Evolutionary conservation across 306 rosid genomes (phyloP).

Genomic region (Trifolium pratense): DNA sequence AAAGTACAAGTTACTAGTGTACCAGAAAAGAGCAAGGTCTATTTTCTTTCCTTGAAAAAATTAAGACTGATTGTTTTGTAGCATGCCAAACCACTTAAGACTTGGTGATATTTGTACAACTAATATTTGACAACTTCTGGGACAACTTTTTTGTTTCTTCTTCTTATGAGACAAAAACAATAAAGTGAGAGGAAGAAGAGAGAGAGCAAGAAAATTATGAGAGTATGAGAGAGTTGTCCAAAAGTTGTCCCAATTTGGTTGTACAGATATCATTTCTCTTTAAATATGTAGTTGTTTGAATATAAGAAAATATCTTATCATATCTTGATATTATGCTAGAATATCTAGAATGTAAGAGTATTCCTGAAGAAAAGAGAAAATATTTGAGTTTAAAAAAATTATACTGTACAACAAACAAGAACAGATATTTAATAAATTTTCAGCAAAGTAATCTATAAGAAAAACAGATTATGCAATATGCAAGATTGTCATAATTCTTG

Average conservation of each 20-base stretch:
- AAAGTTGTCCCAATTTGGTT: too few species aligned
- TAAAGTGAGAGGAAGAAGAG: too few species aligned
- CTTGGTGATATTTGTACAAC: too few species aligned
- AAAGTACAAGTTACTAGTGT: background rate
- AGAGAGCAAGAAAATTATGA: too few species aligned
- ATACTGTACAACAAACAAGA: background rate
- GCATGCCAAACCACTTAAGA: slow-evolving; percentile 29
- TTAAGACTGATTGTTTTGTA: slow-evolving; percentile 15
- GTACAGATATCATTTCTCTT: too few species aligned
- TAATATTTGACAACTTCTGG: too few species aligned
- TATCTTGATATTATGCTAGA: background rate
- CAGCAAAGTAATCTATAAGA: slow-evolving; percentile 20
- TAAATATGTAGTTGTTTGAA: background rate
- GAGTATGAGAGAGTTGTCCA: too few species aligned
- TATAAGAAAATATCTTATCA: background rate
- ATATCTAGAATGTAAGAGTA: background rate
- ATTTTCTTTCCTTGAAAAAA: slow-evolving; percentile 23
- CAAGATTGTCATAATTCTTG: slow-evolving; percentile 25
- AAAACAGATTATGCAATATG: slow-evolving; percentile 21
- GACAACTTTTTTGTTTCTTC: too few species aligned
- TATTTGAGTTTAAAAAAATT: background rate
- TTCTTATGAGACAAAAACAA: too few species aligned
- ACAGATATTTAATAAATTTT: slow-evolving; percentile 11
- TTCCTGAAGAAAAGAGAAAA: slow-evolving; percentile 11
- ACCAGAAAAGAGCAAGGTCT: slow-evolving; percentile 19